Percentiles rank a stretch among this genome's conserved stretches.
Evolutionary conservation across 1,139 yeast genomes (phyloP).

Genomic region (Nakaseomyces bracarensis): DNA sequence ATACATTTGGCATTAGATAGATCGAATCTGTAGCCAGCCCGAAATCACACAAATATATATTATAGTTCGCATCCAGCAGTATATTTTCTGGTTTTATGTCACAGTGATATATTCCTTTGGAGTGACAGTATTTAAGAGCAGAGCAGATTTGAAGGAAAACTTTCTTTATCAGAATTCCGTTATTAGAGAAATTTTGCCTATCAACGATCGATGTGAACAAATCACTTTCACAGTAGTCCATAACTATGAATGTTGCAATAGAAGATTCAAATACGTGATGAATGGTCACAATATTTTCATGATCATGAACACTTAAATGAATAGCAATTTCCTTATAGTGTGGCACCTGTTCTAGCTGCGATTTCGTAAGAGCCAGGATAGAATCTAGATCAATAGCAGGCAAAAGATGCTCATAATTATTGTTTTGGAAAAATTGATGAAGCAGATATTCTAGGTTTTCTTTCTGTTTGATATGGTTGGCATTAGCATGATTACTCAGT

Average conservation of each 20-base stretch:
- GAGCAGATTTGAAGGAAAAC: conserved; percentile 71
- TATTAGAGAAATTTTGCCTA: conserved; percentile 34
- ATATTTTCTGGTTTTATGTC: conserved; percentile 90
- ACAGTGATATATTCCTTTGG: conserved; percentile 67
- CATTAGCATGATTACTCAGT: conserved; percentile 3
- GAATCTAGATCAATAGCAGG: conserved; percentile 30
- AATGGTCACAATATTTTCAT: conserved; percentile 69
- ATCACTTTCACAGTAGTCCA: conserved; percentile 81
- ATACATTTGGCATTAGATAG: conserved; percentile 58
- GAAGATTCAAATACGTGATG: conserved; percentile 60
- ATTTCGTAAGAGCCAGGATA: conserved; percentile 19
- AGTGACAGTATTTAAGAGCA: conserved; percentile 63
- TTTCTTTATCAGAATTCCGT: conserved; percentile 45
- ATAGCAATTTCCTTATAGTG: conserved; percentile 55
- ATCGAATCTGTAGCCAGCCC: conserved; percentile 67
- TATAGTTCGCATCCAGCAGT: conserved; percentile 52
- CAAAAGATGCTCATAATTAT: conserved; percentile 22
- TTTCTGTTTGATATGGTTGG: neutral
- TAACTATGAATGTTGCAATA: conserved; percentile 54
- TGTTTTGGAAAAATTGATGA: conserved; percentile 23
- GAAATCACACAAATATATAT: conserved; percentile 68
- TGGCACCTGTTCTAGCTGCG: conserved; percentile 23
- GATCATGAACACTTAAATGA: conserved; percentile 66
- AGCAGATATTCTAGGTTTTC: conserved; percentile 18
- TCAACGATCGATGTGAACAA: conserved; percentile 75